A percentile compares a stretch with the other conserved stretches of the same genome.
These are phyloP conservation scores for Xylaria sp. DNA, from an alignment of 2,329 filamentous ascomycete species.

Conservation along the genomic window DNA sequence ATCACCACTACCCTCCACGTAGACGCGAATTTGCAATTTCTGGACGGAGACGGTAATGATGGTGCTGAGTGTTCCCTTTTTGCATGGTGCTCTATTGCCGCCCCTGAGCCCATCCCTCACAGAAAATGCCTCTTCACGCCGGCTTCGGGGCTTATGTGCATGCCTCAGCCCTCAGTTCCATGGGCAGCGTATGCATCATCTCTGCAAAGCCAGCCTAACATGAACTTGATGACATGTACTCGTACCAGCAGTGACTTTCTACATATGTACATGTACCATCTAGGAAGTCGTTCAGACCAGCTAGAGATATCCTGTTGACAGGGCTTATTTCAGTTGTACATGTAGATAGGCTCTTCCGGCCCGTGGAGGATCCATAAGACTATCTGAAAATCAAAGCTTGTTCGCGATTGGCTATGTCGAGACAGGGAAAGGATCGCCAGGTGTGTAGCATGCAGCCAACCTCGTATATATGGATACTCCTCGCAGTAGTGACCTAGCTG, in stretches of 20 bases:
- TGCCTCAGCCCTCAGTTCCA: neutral
- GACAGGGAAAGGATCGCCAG: constrained; percentile 12
- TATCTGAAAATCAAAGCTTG: constrained; percentile 5
- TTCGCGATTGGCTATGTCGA: constrained; percentile 16
- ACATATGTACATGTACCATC: too few relatives aligned
- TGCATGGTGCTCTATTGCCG: neutral
- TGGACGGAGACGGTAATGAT: neutral
- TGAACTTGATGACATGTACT: neutral
- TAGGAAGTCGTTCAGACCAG: neutral
- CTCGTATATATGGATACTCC: constrained; percentile 26
- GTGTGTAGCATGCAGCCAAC: constrained; percentile 23
- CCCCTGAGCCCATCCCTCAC: neutral
- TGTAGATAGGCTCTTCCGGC: constrained; percentile 8
- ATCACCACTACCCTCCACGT: neutral
- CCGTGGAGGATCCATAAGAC: constrained; percentile 12
- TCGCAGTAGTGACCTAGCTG: neutral
- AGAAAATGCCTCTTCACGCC: constrained; percentile 5
- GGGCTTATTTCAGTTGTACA: neutral
- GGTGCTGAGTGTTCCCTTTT: too few relatives aligned
- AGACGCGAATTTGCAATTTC: neutral
- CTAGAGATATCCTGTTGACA: neutral
- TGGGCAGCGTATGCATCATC: constrained; percentile 11
- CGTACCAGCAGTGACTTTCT: neutral
- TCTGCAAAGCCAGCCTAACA: constrained; percentile 5
- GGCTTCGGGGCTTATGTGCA: neutral